Percentiles rank a stretch among this genome's conserved stretches.
phyloP scores from a whole-genome alignment of 345 rosid genomes.

The Mangifera indica region DNA sequence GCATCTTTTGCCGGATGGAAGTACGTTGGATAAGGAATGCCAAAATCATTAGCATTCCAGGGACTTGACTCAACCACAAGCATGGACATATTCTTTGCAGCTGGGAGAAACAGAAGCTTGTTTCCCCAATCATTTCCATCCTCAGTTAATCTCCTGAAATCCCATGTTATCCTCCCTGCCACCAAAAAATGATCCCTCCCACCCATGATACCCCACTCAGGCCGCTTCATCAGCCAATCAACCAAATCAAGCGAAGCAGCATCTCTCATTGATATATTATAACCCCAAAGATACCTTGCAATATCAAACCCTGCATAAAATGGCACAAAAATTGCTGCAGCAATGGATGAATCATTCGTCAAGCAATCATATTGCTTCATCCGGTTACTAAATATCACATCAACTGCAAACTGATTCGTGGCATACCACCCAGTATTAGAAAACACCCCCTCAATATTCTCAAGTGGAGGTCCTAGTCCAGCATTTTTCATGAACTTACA shows the following conservation, averaged over 20 bases:
- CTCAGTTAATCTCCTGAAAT: slow-evolving; percentile 75
- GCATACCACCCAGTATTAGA: slow-evolving; percentile 82
- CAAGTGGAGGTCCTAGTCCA: slow-evolving; percentile 79
- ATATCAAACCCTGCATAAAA: slow-evolving; percentile 88
- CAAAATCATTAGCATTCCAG: slow-evolving; percentile 91
- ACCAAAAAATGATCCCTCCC: slow-evolving; percentile 93
- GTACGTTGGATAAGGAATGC: slow-evolving; percentile 83
- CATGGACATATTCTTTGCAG: slow-evolving; percentile 88
- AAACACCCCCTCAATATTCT: slow-evolving; percentile 78
- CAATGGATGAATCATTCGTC: slow-evolving; percentile 75
- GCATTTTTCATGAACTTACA: slow-evolving; percentile 78
- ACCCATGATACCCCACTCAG: slow-evolving; percentile 81
- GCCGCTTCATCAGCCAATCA: slow-evolving; percentile 78
- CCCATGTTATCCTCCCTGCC: slow-evolving; percentile 93
- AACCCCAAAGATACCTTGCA: slow-evolving; percentile 87
- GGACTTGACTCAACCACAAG: slow-evolving; percentile 96
- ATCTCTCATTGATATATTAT: slow-evolving; percentile 65
- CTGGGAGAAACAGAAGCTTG: slow-evolving; percentile 81
- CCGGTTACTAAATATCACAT: slow-evolving; percentile 73
- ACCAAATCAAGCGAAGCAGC: slow-evolving; percentile 85
- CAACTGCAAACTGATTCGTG: slow-evolving; percentile 86
- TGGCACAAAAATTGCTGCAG: slow-evolving; percentile 85
- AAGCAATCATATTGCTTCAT: slow-evolving; percentile 91
- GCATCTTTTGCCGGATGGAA: slow-evolving; percentile 82
- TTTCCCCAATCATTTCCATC: slow-evolving; percentile 85